Evolutionary conservation across 345 rosid species (phyloP).

Genomic region (Brassica cretica): DNA sequence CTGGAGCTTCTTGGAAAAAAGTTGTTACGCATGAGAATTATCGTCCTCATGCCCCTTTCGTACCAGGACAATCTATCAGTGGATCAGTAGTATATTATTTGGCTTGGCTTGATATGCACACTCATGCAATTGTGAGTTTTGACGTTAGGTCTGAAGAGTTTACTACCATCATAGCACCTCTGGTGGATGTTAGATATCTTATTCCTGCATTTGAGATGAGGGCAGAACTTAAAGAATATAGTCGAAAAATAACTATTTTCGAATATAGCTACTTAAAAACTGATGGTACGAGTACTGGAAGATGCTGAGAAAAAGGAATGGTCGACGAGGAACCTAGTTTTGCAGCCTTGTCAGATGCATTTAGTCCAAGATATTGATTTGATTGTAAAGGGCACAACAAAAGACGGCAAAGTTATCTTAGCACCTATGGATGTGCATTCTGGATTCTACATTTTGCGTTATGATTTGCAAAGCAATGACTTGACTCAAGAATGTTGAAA

Average conservation of each 20-base stretch:
- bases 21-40: not conserved
- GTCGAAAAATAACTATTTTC: not conserved
- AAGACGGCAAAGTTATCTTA: constrained; percentile 11
- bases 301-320: not conserved
- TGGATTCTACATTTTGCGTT: not conserved
- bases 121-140: constrained; percentile 4
- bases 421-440: not conserved
- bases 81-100: constrained; percentile 12
- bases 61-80: not conserved
- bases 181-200: fast-evolving
- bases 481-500: constrained; percentile 18
- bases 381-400: constrained; percentile 5
- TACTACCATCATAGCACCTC: not conserved
- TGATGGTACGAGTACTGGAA: not conserved
- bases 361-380: constrained; percentile 1
- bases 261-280: not conserved
- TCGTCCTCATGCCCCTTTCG: not conserved
- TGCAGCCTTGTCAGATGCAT: constrained; percentile 22
- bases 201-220: not conserved
- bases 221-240: constrained; percentile 6
- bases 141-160: constrained; percentile 20
- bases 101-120: not conserved
- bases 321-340: not conserved
- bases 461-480: constrained; percentile 11
- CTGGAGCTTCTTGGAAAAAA: constrained; percentile 20